Evolutionary conservation across 1,284 basidiomycete species (phyloP).

Genomic region (Rhodotorula sp.): DNA sequence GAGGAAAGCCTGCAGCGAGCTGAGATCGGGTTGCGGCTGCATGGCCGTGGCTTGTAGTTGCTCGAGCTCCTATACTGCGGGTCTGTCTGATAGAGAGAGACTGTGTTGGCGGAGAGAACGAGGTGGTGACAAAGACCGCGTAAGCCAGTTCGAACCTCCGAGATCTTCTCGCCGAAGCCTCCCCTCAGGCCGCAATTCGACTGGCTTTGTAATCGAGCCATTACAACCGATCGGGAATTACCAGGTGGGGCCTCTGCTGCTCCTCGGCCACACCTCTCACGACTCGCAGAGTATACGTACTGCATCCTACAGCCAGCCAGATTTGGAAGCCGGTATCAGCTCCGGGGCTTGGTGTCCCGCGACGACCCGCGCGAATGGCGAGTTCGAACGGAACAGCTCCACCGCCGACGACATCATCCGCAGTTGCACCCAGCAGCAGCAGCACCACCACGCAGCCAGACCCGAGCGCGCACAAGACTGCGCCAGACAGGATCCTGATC

Average conservation of each 20-base stretch:
- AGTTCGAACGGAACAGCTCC: not conserved
- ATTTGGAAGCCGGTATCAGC: too few relatives aligned
- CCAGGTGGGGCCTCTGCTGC: too few relatives aligned
- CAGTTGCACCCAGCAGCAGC: not conserved
- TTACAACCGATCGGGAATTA: too few relatives aligned
- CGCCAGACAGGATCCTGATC: not conserved
- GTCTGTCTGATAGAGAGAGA: not conserved
- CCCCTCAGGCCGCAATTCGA: too few relatives aligned
- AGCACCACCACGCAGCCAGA: not conserved
- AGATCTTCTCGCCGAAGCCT: not conserved
- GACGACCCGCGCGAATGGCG: too few relatives aligned
- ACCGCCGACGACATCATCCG: not conserved
- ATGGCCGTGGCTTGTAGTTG: not conserved
- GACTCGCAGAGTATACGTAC: too few relatives aligned
- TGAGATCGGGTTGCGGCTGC: constrained; percentile 2
- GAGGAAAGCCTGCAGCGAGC: constrained; percentile 10
- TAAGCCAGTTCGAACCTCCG: not conserved
- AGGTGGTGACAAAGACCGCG: not conserved
- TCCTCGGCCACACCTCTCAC: too few relatives aligned
- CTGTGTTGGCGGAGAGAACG: too few relatives aligned
- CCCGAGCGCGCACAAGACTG: not conserved
- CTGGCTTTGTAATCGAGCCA: too few relatives aligned
- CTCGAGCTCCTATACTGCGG: not conserved
- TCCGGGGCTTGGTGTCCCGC: not conserved
- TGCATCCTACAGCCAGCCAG: too few relatives aligned